Base-by-base conservation (phyloP, 2,329 filamentous ascomycete species). In the Botrytis fragariae region DNA sequence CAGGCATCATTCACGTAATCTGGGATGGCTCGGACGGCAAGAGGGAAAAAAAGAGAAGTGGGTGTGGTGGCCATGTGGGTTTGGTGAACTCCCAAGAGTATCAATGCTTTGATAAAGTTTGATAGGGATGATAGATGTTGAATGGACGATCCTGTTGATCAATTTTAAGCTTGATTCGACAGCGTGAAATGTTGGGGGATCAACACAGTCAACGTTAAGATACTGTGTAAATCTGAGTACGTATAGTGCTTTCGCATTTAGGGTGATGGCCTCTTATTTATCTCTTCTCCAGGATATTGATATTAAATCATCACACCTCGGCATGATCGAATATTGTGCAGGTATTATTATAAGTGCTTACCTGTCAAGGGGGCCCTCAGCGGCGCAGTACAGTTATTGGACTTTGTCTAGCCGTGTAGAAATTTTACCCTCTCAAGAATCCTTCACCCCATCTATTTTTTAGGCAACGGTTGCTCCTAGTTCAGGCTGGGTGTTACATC, bases 121-220 rank as follows among this genome's bases (percentile, higher is more conserved):
- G 51, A 54, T 29, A 57, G 51, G 51, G 16, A 22, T 69, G 42
- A 64, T 37, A 32, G n/a, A 25, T 51, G n/a, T 65, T 39, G n/a
- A n/a, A 64, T 51, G 42, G 68, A 70, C 60, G 57, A 51, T 64
- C 45, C 20, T 39, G 60, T 51, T 42, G 67, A 70, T 70, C 54
- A 70, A 62, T 61, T 64, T 65, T 72, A 57, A 67, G 69, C 59
- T 72, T 72, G 69, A 65, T 72, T 72, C 12, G 54, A 71, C 60
- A 44, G 22, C 44, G 45, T 44, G 12, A 63, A 14, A 39, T 48
- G 25, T 42, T 16, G 25, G 35, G 25, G 16, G 42, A 22, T 45
- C 42, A 65, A 42, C 37, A 29, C n/a, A 29, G 14, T 29, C 2
- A 16, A n/a, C 10, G 10, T 51, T 14, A 37, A n/a, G 22, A n/a